Base-by-base conservation (phyloP, 495 filamentous ascomycete species). In the Penicillium ochrochloron region DNA sequence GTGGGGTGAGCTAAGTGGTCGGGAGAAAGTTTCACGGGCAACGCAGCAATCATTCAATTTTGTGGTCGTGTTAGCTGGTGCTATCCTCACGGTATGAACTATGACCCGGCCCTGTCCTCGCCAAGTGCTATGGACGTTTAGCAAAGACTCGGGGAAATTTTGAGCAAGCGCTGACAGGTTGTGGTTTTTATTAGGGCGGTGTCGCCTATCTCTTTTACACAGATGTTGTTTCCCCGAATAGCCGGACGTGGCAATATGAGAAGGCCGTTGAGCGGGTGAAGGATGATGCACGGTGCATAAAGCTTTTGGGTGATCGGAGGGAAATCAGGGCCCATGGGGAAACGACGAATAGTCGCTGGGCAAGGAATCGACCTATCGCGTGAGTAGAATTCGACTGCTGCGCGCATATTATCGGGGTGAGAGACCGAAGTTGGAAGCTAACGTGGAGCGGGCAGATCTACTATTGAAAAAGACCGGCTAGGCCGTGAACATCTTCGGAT, bases 31-130 rank as follows among this genome's bases (percentile, higher is more conserved):
- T 8, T 89, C 88, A 56, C 87, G 96, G 46, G 90, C 94, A 27
- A 92, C 92, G 12, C 94, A 97, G 73, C 95, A 97, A 68, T 88
- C 90, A 14, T 88, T 95, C 76, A 98, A 97, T 80, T 86, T 97
- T 34, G 81, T 88, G 60, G 75, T 96, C 41, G 85, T 98, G 3
- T 57, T 94, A 9, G 80, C 89, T 6, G 95, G 96, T 39, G 75
- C 92, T 23, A 83, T 88, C 15, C 73, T 93, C 60, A 97, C 94
- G 42, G 92, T 73, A 70, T 37, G 68, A 15, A 14, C 15, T 52
- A 31, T 27, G 34, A n/a, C 21, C 41, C 5, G 23, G 11, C n/a
- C 7, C 27, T 33, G 50, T 7, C 3, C 19, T 34, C 14, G 23
- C 33, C 4, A 39, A 19, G 15, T 35, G n/a, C 19, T 3, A 42